A percentile compares a stretch with the other conserved stretches of the same genome.
Conservation (phyloP, 75 land plant species). For the Adiantum capillusveneris region DNA sequence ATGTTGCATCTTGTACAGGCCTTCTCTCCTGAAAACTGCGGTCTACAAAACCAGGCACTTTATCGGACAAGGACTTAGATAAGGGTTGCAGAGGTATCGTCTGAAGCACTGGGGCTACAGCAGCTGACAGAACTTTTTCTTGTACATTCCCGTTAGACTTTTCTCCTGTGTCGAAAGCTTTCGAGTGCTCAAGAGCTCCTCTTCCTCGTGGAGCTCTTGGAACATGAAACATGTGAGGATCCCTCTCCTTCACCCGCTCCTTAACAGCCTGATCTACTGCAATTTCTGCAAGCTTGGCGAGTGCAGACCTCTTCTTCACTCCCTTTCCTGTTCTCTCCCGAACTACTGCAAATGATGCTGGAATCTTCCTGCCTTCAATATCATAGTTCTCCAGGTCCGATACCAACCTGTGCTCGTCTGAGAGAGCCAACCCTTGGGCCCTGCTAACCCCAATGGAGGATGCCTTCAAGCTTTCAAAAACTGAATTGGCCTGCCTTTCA, state of each 20-base stretch:
- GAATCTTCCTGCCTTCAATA: conserved; percentile 42
- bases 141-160: conserved; percentile 21
- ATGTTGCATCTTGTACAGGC: no score
- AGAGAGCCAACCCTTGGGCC: no score
- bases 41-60: no score
- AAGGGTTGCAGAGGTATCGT: no score
- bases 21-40: no score
- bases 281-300: conserved; percentile 9
- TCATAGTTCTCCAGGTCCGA: conserved; percentile 17
- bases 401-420: conserved; percentile 4
- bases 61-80: no score
- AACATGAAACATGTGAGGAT: conserved; percentile 7
- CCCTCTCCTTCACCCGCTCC: background rate
- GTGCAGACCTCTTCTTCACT: conserved; percentile 16
- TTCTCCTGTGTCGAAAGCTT: conserved; percentile 19
- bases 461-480: no score
- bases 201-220: conserved; percentile 1
- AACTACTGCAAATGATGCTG: conserved; percentile 25
- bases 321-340: conserved; percentile 21
- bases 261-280: conserved; percentile 2
- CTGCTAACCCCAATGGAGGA: no score
- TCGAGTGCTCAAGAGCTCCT: conserved; percentile 24
- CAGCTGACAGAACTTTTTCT: no score
- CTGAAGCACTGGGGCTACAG: no score
- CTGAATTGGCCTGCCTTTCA: no score